Evolutionary conservation across 176 grass and related monocot species (phyloP), one percentile per base, ranked within the genome.

Genomic region (Triticum turgidum): DNA sequence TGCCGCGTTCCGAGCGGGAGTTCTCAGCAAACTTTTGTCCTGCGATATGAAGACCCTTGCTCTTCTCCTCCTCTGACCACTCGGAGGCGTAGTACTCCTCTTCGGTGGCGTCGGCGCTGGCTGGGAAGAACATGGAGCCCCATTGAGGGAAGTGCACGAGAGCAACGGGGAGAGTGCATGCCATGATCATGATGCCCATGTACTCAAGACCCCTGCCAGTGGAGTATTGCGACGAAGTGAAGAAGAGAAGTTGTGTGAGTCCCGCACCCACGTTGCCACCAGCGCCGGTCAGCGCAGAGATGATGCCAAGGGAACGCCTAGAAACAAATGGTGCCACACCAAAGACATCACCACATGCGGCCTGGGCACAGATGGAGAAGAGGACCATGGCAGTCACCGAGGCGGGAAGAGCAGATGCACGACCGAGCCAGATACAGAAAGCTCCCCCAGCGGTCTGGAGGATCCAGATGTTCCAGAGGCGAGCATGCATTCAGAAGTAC

Each of bases 171-270:
- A 87, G 15, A 2, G 93, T 98, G 91, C 93, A 98, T 1, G 77
- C 91, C 93, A 98, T 98, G 87, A 93, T 90, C 95, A 95, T 98
- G 62, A 98, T 82, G 8, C 95, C 93, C 95, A 98, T 98, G 44
- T 88, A 82, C 69, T 78, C 22, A 0, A 98, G 65, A 1, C 95
- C 95, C 2, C 15, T 91, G 0, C 59, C 83, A 0, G 92, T 98
- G 5, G 91, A 87, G 51, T 98, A 93, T 0, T 25, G 63, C 4
- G 89, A 90, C 0, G 90, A 92, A 0, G 94, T 97, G 77, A 97
- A 97, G 81, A 94, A 97, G 12, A 94, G 90, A 32, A 97, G 86
- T 54, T 97, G 94, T 14, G 94, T 97, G 30, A 97, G 88, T 1
- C 94, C 92, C 0, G 71, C 92, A 6, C 95, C 95, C 1, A 97